These are phyloP conservation scores for Adenanthera pavonina DNA, from an alignment of 306 rosid species.

Conservation along the genomic window DNA sequence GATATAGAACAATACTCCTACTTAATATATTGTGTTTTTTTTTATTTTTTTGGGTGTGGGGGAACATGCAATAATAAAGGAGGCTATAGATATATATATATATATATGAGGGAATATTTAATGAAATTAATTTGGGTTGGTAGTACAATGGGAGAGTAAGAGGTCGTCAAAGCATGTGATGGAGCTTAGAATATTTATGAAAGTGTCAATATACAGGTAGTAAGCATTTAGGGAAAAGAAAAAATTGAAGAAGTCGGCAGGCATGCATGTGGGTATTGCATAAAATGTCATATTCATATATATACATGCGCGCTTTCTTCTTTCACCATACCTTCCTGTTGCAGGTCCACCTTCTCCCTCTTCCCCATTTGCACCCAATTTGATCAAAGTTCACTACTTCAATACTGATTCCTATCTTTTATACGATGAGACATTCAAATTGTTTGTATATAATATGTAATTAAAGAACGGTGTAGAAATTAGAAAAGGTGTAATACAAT, in stretches of 20 bases:
- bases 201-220: not conserved
- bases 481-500: too few species aligned
- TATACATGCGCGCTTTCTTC: too few species aligned
- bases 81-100: not conserved
- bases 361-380: too few species aligned
- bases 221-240: not conserved
- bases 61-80: not conserved
- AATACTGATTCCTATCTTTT: too few species aligned
- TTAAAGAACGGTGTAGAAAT: too few species aligned
- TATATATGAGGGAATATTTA: too few species aligned
- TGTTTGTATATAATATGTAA: too few species aligned
- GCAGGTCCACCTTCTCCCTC: too few species aligned
- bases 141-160: not conserved
- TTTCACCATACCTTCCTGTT: too few species aligned
- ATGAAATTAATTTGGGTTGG: not conserved
- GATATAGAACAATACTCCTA: not conserved
- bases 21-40: not conserved
- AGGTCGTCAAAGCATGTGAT: not conserved
- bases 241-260: not conserved
- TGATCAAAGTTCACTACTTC: too few species aligned
- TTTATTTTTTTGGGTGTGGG: not conserved
- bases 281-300: not conserved
- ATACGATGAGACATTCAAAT: too few species aligned
- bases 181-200: not conserved
- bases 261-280: slow-evolving; percentile 41